Percentiles rank a stretch among this genome's conserved stretches.
These are phyloP conservation scores for Poa pratensis DNA, from an alignment of 176 grass and related monocot genomes.

Conservation along the genomic window DNA sequence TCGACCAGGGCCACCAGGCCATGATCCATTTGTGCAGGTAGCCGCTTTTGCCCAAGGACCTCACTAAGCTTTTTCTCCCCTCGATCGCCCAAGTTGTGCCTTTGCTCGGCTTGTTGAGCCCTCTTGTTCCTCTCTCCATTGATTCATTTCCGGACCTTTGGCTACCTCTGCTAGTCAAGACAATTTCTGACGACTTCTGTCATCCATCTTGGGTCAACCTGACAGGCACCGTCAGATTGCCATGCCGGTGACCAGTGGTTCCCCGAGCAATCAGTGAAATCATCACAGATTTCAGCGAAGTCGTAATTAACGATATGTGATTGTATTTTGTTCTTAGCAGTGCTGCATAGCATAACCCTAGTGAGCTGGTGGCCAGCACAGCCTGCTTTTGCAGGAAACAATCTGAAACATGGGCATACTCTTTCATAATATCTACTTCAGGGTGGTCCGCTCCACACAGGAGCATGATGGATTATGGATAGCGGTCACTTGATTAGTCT, in stretches of 20 bases:
- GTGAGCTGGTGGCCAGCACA: not conserved
- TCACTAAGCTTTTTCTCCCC: not conserved
- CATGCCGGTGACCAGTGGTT: not conserved
- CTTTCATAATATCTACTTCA: not conserved
- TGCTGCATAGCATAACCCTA: not conserved
- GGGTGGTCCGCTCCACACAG: not conserved
- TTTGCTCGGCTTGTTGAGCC: not conserved
- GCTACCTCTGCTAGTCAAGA: not conserved
- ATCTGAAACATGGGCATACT: not conserved
- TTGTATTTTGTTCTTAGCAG: not conserved
- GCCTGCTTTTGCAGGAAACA: not conserved
- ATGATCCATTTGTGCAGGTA: not conserved
- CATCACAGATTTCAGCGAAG: not conserved
- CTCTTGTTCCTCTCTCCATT: not conserved
- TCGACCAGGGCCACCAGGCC: not conserved
- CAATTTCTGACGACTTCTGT: not conserved
- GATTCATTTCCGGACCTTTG: not conserved
- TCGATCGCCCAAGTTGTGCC: not conserved
- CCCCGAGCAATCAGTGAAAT: not conserved
- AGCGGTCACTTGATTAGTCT: not conserved
- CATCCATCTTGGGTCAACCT: not conserved
- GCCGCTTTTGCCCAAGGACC: not conserved
- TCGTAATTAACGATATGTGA: not conserved
- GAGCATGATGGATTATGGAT: not conserved
- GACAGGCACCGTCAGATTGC: not conserved